These are phyloP conservation scores for Daphne laureola DNA, from an alignment of 441 rosid genomes.

Conservation along the genomic window DNA sequence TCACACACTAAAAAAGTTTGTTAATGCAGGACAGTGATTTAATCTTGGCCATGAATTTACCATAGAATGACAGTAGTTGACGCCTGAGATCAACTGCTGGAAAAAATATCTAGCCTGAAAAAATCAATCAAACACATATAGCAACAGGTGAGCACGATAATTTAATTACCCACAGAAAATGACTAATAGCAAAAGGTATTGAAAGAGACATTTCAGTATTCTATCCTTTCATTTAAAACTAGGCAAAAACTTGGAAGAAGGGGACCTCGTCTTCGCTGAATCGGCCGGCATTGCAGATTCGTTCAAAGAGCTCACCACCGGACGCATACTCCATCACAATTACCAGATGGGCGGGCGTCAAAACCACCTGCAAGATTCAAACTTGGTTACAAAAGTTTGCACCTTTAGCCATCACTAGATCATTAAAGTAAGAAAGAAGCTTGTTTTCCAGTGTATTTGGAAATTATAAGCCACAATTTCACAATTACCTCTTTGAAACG, in stretches of 20 bases:
- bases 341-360: slow-evolving; percentile 88
- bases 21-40: background rate
- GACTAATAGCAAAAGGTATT: background rate
- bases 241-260: background rate
- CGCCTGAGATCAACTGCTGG: slow-evolving; percentile 90
- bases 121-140: slow-evolving; percentile 8
- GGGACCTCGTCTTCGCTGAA: slow-evolving; percentile 96
- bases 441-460: no score
- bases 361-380: slow-evolving; percentile 50
- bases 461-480: background rate
- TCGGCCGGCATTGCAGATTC: slow-evolving; percentile 73
- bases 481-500: slow-evolving; percentile 81
- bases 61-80: slow-evolving; percentile 67
- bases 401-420: no score
- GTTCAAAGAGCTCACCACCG: slow-evolving; percentile 87
- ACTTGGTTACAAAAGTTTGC: background rate
- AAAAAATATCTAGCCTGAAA: slow-evolving; percentile 88
- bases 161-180: background rate
- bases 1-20: no score
- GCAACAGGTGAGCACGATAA: background rate
- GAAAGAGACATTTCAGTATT: background rate
- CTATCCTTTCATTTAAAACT: background rate
- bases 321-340: slow-evolving; percentile 99
- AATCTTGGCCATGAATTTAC: slow-evolving; percentile 23
- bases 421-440: no score